These are phyloP conservation scores for Rhodotorula sp. DNA, from an alignment of 1,284 basidiomycete genomes.

Conservation along the genomic window DNA sequence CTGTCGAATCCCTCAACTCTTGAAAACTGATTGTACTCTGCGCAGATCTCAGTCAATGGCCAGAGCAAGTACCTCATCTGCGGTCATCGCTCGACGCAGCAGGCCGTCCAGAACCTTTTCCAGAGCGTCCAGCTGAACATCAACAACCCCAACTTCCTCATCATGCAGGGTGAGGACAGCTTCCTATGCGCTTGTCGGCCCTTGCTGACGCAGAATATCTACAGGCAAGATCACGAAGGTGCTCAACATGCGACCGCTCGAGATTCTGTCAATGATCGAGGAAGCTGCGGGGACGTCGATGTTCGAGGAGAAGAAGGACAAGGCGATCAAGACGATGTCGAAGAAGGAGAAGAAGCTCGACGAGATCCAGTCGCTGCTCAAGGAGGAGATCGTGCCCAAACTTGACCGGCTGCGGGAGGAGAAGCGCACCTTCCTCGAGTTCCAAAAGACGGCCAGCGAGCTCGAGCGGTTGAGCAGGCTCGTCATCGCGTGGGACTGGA, in stretches of 20 bases:
- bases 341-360: constrained; percentile 97
- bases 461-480: constrained; percentile 84
- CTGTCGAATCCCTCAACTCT: not conserved
- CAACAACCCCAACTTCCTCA: constrained; percentile 99
- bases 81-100: constrained; percentile 89
- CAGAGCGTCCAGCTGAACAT: constrained; percentile 98
- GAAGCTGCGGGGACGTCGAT: constrained; percentile 98
- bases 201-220: not conserved
- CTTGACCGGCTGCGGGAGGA: constrained; percentile 86
- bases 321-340: constrained; percentile 91
- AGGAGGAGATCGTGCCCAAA: constrained; percentile 93
- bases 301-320: constrained; percentile 99
- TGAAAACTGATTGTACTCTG: too few species aligned
- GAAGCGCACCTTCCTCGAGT: constrained; percentile 85
- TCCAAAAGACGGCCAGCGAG: constrained; percentile 84
- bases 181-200: not conserved
- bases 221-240: constrained; percentile 61
- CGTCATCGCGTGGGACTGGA: constrained; percentile 88
- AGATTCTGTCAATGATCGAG: constrained; percentile 98
- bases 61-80: constrained; percentile 96
- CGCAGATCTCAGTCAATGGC: constrained; percentile 84
- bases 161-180: constrained; percentile 86
- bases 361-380: constrained; percentile 74
- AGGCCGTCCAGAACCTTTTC: constrained; percentile 86
- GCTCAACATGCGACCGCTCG: constrained; percentile 96